Base-by-base conservation (phyloP, 2,329 filamentous ascomycete genomes). In the Sarocladium oryzae region DNA sequence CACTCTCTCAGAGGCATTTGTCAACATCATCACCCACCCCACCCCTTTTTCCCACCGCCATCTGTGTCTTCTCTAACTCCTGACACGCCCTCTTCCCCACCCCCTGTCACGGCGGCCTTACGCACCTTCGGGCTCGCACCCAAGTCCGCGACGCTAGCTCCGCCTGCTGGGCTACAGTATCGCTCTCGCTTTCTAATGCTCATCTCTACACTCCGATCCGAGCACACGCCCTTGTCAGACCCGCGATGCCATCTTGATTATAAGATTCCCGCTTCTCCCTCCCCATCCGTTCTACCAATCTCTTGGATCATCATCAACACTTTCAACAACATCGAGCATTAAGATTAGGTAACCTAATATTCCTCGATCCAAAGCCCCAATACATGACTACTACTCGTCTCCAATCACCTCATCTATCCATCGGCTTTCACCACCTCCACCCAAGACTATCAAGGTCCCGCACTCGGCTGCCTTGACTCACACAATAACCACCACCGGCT, bases 381-480 rank as follows among this genome's bases (percentile, higher is more conserved):
- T 40, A 40, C 36, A 40, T 40, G 36, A 40, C 4, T 18, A 40
- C 36, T 40, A 40, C 36, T 45, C 20, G 18, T 6, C 35, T 37
- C 6, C 35, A 15, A 45, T 28, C 45, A 32, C 30, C 28, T 33
- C 45, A 33, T 24, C 30, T 30, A 4, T 8, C 18, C 18, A 13
- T n/a, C 28, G 21, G 45, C 26, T 49, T 33, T 33, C 45, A 49
- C 30, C 45, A 49, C 24, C 40, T 45, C 21, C 21, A 45, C 36
- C 36, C 36, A 30, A 45, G 40, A 45, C 40, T 45, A 45, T 45
- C 40, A 49, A 18, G 45, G 45, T 49, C 45, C 45, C 45, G 45
- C 45, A 49, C 21, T 49, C 45, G 45, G 45, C 45, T 49, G 6
- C 45, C 45, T 49, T 49, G 45, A 49, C 45, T 49, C 45, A 49